Conservation (phyloP, 306 rosid genomes). For the Glycyrrhiza uralensis region DNA sequence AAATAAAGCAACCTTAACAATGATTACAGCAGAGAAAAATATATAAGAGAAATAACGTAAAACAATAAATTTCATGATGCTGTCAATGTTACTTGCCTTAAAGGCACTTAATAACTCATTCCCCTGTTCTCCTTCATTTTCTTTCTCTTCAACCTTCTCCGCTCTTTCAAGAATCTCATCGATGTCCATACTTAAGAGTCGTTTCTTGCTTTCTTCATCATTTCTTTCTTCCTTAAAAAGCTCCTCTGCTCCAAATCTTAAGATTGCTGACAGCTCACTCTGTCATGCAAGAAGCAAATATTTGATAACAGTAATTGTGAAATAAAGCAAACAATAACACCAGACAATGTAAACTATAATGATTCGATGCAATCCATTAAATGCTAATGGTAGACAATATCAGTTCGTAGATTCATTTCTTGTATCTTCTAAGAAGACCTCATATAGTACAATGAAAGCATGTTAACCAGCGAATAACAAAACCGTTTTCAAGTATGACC, state of each 20-base stretch:
- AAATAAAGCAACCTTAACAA: not conserved
- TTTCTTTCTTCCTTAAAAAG: slow-evolving; percentile 95
- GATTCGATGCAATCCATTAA: too few relatives aligned
- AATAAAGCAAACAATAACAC: not conserved
- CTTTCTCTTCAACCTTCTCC: slow-evolving; percentile 96
- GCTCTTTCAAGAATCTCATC: slow-evolving; percentile 99
- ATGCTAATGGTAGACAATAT: too few relatives aligned
- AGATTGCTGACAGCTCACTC: slow-evolving; percentile 93
- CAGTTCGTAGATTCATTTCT: too few relatives aligned
- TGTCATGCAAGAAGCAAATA: slow-evolving; percentile 39
- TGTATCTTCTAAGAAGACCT: too few relatives aligned
- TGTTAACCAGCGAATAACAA: too few relatives aligned
- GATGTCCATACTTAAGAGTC: slow-evolving; percentile 86
- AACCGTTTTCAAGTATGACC: too few relatives aligned
- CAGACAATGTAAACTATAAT: too few relatives aligned
- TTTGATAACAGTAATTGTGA: not conserved
- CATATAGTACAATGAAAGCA: too few relatives aligned
- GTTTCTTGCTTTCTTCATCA: slow-evolving; percentile 96
- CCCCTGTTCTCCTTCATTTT: slow-evolving; percentile 63
- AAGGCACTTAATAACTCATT: slow-evolving; percentile 87
- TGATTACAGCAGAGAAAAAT: not conserved
- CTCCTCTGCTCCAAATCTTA: slow-evolving; percentile 98
- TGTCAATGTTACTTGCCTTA: slow-evolving; percentile 71
- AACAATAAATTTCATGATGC: not conserved
- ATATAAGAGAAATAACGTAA: too few relatives aligned